Evolutionary conservation across 768 basidiomycete species (phyloP), one percentile per base, ranked within the genome.

Genomic region (Leccinellum luteum): DNA sequence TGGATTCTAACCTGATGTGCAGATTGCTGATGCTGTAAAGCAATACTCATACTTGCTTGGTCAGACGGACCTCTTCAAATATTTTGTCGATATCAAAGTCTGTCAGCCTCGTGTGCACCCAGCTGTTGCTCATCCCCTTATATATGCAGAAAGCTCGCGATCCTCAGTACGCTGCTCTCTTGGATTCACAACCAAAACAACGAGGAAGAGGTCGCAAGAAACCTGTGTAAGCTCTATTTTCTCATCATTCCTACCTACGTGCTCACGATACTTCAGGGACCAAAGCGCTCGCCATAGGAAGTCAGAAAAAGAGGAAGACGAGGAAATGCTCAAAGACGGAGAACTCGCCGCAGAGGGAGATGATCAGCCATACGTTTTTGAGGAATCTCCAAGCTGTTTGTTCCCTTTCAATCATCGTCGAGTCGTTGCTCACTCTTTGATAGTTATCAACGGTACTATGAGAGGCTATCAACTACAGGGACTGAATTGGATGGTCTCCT

Each of bases 281-380:
- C 83, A 86, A 50, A 85, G 71, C 50, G 82, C 88, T 27, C 88
- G 95, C 10, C 93, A 94, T 67, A 85, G 96, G 54, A 97, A 94
- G 72, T 94, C 92, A 0, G 97, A 99, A 73, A 97, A 97, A 74
- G 97, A 99, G 67, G 97, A 98, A 71, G 97, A 98, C 54, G 94
- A 96, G 61, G 96, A 99, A 74, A 66, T 99, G 66, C 73, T 98
- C 43, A 91, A 94, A 67, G 92, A 92, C 48, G 89, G 88, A 7
- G 91, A 92, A 63, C 78, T 86, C 35, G 89, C 84, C 17, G 85
- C 82, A 9, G 89, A 86, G 56, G 92, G 91, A 3, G 85, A 88
- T 61, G 94, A 97, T 64, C 90, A 94, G 59, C 91, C 95, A 0
- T 92, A 86, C 62, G 93, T 98, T 4, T 99, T 98, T 58, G 94